These are phyloP conservation scores for Eucalyptus pauciflora DNA, from an alignment of 345 rosid species.

Conservation along the genomic window DNA sequence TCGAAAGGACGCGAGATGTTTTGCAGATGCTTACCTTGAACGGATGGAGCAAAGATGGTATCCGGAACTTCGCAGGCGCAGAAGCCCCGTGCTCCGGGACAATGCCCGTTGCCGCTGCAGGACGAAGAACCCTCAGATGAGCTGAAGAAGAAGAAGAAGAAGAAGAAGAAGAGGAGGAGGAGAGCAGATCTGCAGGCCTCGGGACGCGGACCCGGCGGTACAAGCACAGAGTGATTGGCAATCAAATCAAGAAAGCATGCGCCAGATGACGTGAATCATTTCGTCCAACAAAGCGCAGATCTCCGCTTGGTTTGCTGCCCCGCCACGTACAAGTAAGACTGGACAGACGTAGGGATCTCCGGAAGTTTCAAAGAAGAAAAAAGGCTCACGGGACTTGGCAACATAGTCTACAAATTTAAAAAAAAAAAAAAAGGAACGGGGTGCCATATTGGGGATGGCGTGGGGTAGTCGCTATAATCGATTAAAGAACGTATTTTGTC, in stretches of 20 bases:
- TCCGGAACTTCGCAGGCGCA: background rate
- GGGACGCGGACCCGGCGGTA: background rate
- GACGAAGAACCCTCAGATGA: background rate
- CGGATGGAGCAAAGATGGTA: background rate
- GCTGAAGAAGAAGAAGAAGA: background rate
- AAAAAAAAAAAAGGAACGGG: too few relatives aligned
- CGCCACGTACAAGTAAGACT: background rate
- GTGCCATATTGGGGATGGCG: background rate
- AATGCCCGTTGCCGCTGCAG: background rate
- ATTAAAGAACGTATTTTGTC: background rate
- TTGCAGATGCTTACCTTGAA: background rate
- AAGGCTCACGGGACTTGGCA: background rate
- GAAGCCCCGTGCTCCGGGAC: background rate
- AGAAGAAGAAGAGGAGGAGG: background rate
- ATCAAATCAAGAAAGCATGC: background rate
- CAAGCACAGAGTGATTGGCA: background rate
- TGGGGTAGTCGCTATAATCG: background rate
- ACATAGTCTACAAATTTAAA: too few relatives aligned
- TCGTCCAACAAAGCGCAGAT: background rate
- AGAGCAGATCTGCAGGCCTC: background rate
- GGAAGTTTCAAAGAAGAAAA: background rate
- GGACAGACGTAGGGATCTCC: background rate
- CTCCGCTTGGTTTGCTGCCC: background rate
- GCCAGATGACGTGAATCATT: background rate
- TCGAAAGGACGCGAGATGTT: background rate